Evolutionary conservation across 2,329 filamentous ascomycete genomes (phyloP), one percentile per base, ranked within the genome.

Genomic region (Lachnellula hyalina): DNA sequence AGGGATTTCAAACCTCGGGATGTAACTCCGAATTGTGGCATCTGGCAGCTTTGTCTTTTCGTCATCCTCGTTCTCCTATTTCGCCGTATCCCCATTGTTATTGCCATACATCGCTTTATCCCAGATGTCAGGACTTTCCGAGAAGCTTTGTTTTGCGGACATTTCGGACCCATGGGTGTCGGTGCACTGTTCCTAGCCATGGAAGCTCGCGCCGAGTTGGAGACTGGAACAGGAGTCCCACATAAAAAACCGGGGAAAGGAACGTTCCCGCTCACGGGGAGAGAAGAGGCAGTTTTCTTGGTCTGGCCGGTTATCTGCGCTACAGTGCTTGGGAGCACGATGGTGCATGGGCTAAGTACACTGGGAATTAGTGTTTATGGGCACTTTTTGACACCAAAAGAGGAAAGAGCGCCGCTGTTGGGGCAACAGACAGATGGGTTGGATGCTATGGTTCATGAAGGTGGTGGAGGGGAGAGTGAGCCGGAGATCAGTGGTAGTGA

Each of bases 161-260:
- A 82, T 62, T 82, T 83, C 54, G 79, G 79, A 0, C 79, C 79
- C 8, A 82, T 82, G 74, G 80, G 80, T 17, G 73, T 82, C 1
- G 79, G 78, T 2, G 79, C 76, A 0, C 65, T 82, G 6, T 82
- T 82, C 67, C 72, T 83, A 1, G 77, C 78, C 1, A 79, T 82
- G 46, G 79, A 82, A 69, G 76, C 77, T 0, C 68, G 78, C 23
- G 77, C 75, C 0, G 71, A 78, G 54, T 70, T 83, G 0, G 79
- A 82, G 60, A 80, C 73, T 0, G 74, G 72, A 9, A 73, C 71
- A 0, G 74, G 73, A 4, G 60, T 73, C 1, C 77, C 77, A 2
- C 61, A 77, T 9, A 69, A 73, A 1, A 66, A 73, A 51, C 77
- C 77, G 2, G 75, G 75, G 0, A 55, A 62, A 3, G 17, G 19